These are phyloP conservation scores for Delonix regia DNA, from an alignment of 306 rosid species.

Conservation along the genomic window DNA sequence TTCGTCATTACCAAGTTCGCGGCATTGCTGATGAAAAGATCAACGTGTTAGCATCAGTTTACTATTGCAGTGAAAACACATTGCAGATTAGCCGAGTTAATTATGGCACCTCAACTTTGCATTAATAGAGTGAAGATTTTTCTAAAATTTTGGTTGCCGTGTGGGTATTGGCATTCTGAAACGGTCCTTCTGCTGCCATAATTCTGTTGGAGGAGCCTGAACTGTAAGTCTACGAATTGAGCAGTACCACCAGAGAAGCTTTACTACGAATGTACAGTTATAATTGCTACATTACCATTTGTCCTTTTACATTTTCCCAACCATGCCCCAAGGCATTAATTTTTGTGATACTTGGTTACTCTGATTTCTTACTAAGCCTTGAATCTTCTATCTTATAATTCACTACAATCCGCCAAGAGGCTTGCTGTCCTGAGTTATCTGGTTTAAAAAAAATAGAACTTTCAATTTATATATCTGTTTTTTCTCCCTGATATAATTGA, in stretches of 20 bases:
- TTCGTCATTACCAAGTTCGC: background rate
- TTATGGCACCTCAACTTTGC: background rate
- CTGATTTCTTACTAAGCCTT: background rate
- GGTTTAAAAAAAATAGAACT: background rate
- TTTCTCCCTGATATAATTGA: too few relatives aligned
- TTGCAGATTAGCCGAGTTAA: background rate
- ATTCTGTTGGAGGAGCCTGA: background rate
- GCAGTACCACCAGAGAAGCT: background rate
- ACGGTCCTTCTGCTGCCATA: background rate
- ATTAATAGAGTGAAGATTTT: background rate
- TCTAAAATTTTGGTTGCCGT: background rate
- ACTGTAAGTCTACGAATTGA: background rate
- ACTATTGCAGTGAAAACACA: background rate
- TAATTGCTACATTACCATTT: background rate
- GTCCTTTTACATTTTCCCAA: background rate
- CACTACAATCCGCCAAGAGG: background rate
- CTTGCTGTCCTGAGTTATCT: background rate
- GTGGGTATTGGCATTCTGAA: background rate
- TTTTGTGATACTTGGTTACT: background rate
- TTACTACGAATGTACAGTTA: background rate
- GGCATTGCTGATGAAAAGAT: background rate
- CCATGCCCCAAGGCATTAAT: background rate
- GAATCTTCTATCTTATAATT: background rate
- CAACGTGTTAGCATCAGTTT: background rate
- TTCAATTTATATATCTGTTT: background rate